These are phyloP conservation scores for Colletotrichum incanum DNA, from an alignment of 2,329 filamentous ascomycete genomes.

Conservation along the genomic window DNA sequence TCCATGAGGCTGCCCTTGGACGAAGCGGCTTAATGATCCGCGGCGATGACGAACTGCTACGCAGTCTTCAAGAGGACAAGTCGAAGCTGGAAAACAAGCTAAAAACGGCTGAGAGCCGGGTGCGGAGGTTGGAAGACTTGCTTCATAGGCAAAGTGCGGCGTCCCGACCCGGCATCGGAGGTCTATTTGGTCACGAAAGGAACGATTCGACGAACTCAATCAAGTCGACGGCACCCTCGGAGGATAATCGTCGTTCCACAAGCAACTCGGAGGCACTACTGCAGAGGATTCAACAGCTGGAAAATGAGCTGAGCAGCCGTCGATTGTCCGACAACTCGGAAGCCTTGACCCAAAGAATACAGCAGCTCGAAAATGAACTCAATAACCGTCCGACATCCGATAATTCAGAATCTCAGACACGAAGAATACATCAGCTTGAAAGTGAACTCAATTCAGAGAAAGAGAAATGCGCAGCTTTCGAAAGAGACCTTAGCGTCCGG, in stretches of 20 bases:
- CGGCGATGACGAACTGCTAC: constrained; percentile 87
- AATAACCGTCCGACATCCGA: constrained; percentile 64
- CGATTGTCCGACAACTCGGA: constrained; percentile 65
- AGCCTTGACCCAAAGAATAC: constrained; percentile 62
- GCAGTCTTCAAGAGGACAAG: constrained; percentile 88
- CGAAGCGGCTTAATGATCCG: constrained; percentile 87
- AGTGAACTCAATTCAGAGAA: constrained; percentile 70
- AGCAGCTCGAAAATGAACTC: constrained; percentile 72
- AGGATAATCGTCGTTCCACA: constrained; percentile 63
- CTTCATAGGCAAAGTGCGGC: constrained; percentile 85
- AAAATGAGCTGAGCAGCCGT: constrained; percentile 63
- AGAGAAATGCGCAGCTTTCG: constrained; percentile 75
- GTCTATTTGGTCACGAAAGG: constrained; percentile 69
- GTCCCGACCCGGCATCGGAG: constrained; percentile 67
- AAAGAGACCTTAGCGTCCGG: constrained; percentile 77
- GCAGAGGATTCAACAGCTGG: constrained; percentile 74
- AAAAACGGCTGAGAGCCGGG: constrained; percentile 88
- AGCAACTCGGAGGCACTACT: constrained; percentile 64
- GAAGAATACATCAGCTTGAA: constrained; percentile 77
- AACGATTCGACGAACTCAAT: constrained; percentile 67
- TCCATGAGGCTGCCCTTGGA: constrained; percentile 92
- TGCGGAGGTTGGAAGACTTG: constrained; percentile 92
- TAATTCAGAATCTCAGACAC: constrained; percentile 60
- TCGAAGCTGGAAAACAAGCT: constrained; percentile 80
- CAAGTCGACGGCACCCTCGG: constrained; percentile 55